Percentiles rank a stretch among this genome's conserved stretches.
Conservation (phyloP, 2,329 filamentous ascomycete genomes). For the Ceratocystis lukuohia region DNA sequence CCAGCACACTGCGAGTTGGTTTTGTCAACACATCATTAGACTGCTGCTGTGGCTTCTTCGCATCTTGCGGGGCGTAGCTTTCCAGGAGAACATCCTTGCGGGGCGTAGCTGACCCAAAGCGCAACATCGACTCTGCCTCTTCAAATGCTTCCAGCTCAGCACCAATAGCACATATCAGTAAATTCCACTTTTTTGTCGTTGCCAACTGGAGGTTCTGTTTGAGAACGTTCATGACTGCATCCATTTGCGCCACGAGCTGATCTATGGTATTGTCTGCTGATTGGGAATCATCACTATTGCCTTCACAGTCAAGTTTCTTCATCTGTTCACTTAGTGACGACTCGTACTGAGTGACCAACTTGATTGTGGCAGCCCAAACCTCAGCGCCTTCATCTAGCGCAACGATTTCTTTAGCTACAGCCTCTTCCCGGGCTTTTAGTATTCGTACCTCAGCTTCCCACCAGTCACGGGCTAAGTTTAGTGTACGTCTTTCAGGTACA, state of each 20-base stretch:
- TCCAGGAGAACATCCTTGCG: not conserved
- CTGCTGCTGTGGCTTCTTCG: not conserved
- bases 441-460: conserved; percentile 51
- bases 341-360: conserved; percentile 52
- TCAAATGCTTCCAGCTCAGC: conserved; percentile 57
- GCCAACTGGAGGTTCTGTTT: conserved; percentile 41
- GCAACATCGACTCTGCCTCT: conserved; percentile 46
- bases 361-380: conserved; percentile 51
- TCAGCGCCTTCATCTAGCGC: conserved; percentile 54
- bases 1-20: not conserved
- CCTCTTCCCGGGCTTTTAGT: conserved; percentile 40
- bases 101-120: conserved; percentile 26
- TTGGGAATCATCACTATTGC: conserved; percentile 11
- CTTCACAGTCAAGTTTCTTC: conserved; percentile 25
- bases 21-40: not conserved
- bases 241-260: conserved; percentile 43
- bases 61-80: not conserved
- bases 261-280: conserved; percentile 31
- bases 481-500: conserved; percentile 50
- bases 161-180: conserved; percentile 61
- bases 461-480: conserved; percentile 57
- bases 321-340: conserved; percentile 45
- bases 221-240: conserved; percentile 40
- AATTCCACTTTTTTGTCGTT: conserved; percentile 53
- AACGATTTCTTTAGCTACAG: conserved; percentile 46